Evolutionary conservation across 768 basidiomycete genomes (phyloP).

Genomic region (Cystofilobasidium macerans): DNA sequence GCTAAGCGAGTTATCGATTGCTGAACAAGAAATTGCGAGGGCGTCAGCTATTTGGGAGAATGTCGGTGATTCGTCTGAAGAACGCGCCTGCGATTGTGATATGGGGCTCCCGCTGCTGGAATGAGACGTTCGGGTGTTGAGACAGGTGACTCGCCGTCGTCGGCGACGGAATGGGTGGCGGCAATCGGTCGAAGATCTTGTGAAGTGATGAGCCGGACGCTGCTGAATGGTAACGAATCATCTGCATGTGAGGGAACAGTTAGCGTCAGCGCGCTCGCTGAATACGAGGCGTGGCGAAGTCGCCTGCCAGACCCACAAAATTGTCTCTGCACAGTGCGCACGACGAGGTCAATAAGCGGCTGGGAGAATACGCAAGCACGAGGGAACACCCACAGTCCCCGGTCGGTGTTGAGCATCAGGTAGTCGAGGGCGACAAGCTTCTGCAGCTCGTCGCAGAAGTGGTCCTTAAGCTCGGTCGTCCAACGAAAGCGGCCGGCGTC

Average conservation of each 20-base stretch:
- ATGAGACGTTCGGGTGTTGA: background rate
- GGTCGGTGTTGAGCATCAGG: slow-evolving; percentile 85
- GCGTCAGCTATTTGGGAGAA: too few relatives aligned
- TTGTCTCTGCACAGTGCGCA: too few relatives aligned
- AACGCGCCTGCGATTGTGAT: slow-evolving; percentile 7
- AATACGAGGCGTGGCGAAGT: background rate
- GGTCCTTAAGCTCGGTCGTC: slow-evolving; percentile 64
- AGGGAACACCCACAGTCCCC: too few relatives aligned
- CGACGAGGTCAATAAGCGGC: too few relatives aligned
- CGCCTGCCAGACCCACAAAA: slow-evolving; percentile 39
- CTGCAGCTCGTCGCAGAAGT: slow-evolving; percentile 77
- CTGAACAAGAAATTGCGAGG: slow-evolving; percentile 31
- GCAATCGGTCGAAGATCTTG: background rate
- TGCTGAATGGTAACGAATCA: slow-evolving; percentile 15
- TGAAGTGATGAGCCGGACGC: background rate
- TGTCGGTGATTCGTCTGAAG: too few relatives aligned
- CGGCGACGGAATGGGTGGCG: background rate
- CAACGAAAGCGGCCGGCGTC: slow-evolving; percentile 57
- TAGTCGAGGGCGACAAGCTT: slow-evolving; percentile 79
- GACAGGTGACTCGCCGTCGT: background rate
- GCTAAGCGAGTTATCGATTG: slow-evolving; percentile 84
- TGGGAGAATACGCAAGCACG: too few relatives aligned
- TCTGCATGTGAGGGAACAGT: background rate
- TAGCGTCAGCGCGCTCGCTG: background rate
- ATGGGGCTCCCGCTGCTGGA: background rate